These are phyloP conservation scores for Vitis cinerea DNA, from an alignment of 164 flowering plant genomes.

Conservation along the genomic window DNA sequence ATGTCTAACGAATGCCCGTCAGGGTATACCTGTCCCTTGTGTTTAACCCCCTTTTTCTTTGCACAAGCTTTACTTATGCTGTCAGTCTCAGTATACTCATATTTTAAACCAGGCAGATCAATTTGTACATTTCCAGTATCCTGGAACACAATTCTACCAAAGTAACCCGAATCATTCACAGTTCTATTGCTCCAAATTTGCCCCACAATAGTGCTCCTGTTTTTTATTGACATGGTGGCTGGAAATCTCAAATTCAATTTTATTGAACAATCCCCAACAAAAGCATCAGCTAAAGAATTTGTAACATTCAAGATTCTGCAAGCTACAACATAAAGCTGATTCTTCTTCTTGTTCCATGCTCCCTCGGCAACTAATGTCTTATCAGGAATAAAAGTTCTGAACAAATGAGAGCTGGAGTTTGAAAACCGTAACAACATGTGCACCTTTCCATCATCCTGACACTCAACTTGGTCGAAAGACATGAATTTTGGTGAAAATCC, in stretches of 20 bases:
- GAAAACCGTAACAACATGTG: conserved; percentile 26
- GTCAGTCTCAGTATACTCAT: conserved; percentile 28
- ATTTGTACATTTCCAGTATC: neutral
- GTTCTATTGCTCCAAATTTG: conserved; percentile 33
- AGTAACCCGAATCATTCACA: conserved; percentile 22
- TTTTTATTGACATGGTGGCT: conserved; percentile 16
- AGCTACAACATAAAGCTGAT: conserved; percentile 26
- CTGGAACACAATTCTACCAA: conserved; percentile 22
- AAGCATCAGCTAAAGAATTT: conserved; percentile 19
- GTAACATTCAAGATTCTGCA: conserved; percentile 31
- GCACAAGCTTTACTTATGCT: conserved; percentile 19
- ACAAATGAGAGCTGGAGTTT: conserved; percentile 1
- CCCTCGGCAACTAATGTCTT: conserved; percentile 36
- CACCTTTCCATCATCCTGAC: conserved; percentile 18
- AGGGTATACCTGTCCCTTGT: conserved; percentile 27
- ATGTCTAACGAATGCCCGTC: conserved; percentile 28
- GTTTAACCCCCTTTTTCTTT: conserved; percentile 6
- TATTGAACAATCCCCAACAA: conserved; percentile 38
- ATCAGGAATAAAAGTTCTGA: conserved; percentile 22
- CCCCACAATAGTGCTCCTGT: conserved; percentile 25
- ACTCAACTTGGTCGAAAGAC: conserved; percentile 10
- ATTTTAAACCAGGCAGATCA: conserved; percentile 17
- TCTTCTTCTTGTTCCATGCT: conserved; percentile 35
- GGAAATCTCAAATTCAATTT: conserved; percentile 33
- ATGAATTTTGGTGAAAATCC: conserved; percentile 15